phyloP scores from a whole-genome alignment of 1,284 basidiomycete species.

The Moesziomyces globuligerus region DNA sequence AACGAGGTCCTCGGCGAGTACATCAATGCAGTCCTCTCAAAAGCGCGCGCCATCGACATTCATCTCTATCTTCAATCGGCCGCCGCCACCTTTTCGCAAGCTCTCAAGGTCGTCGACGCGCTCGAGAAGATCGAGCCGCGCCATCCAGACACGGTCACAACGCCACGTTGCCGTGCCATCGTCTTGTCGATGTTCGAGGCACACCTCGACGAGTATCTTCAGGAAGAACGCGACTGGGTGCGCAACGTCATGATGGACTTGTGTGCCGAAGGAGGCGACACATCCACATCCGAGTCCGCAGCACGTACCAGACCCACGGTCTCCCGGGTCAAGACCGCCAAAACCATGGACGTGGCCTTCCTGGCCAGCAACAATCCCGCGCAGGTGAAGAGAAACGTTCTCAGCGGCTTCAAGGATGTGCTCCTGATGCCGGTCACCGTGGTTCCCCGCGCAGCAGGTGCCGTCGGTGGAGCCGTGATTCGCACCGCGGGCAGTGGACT shows the following conservation, averaged over 20 bases:
- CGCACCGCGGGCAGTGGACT: slow-evolving; percentile 52
- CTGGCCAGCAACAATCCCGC: slow-evolving; percentile 87
- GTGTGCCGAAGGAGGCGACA: slow-evolving; percentile 79
- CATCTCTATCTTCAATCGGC: slow-evolving; percentile 83
- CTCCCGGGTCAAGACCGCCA: slow-evolving; percentile 7
- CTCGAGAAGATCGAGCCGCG: slow-evolving; percentile 59
- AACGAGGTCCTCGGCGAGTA: slow-evolving; percentile 81
- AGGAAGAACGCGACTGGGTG: slow-evolving; percentile 87
- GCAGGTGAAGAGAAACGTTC: slow-evolving; percentile 87
- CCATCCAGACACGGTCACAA: slow-evolving; percentile 49
- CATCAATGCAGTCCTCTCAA: slow-evolving; percentile 79
- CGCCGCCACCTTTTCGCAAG: slow-evolving; percentile 87
- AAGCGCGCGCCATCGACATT: slow-evolving; percentile 79
- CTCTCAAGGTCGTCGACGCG: slow-evolving; percentile 82
- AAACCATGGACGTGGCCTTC: slow-evolving; percentile 71
- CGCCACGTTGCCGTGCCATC: slow-evolving; percentile 78
- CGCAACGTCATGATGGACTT: slow-evolving; percentile 79
- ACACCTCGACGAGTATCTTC: slow-evolving; percentile 95
- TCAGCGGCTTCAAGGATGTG: slow-evolving; percentile 88
- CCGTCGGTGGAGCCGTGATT: slow-evolving; percentile 69
- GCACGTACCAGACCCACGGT: slow-evolving; percentile 56
- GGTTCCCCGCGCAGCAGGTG: slow-evolving; percentile 82
- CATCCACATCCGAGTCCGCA: slow-evolving; percentile 72
- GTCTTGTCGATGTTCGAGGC: slow-evolving; percentile 88
- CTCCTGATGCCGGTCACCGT: slow-evolving; percentile 93